Percentiles rank a stretch among this genome's conserved stretches.
These are phyloP conservation scores for Cydonia oblonga DNA, from an alignment of 331 rosid genomes.

Conservation along the genomic window DNA sequence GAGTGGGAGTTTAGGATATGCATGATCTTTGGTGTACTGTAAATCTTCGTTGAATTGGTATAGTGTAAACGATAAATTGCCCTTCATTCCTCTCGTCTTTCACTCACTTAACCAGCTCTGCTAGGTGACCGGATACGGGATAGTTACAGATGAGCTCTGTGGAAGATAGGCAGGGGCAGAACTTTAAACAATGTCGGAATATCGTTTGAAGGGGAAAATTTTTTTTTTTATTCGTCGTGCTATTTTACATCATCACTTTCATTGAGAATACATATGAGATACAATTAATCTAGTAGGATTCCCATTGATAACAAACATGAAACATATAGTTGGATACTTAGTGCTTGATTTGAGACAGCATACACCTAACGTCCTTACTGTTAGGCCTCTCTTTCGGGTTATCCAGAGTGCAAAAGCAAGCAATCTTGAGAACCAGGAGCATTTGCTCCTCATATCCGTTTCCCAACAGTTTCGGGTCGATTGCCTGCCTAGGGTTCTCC, in stretches of 20 bases:
- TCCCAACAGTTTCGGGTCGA: constrained; percentile 47
- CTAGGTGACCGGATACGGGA: not conserved
- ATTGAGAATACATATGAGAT: not conserved
- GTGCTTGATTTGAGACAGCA: constrained; percentile 70
- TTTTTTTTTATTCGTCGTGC: not conserved
- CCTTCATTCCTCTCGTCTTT: not conserved
- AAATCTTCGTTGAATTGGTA: not conserved
- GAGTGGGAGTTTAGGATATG: not conserved
- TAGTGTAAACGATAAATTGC: not conserved
- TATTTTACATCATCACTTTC: not conserved
- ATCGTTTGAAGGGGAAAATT: not conserved
- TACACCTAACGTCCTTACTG: constrained; percentile 74
- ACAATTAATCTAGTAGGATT: not conserved
- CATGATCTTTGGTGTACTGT: not conserved
- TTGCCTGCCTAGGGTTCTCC: constrained; percentile 46
- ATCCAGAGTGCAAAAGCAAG: constrained; percentile 75
- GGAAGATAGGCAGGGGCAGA: not conserved
- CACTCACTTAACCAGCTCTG: not conserved
- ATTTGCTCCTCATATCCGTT: constrained; percentile 77
- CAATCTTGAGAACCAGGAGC: constrained; percentile 82
- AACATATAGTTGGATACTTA: not conserved
- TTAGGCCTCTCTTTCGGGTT: constrained; percentile 83
- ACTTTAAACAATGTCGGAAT: not conserved
- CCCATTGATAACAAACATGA: not conserved
- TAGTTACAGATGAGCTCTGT: not conserved